Conservation (phyloP, 2,329 filamentous ascomycete genomes). For the Colletotrichum caudatum region DNA sequence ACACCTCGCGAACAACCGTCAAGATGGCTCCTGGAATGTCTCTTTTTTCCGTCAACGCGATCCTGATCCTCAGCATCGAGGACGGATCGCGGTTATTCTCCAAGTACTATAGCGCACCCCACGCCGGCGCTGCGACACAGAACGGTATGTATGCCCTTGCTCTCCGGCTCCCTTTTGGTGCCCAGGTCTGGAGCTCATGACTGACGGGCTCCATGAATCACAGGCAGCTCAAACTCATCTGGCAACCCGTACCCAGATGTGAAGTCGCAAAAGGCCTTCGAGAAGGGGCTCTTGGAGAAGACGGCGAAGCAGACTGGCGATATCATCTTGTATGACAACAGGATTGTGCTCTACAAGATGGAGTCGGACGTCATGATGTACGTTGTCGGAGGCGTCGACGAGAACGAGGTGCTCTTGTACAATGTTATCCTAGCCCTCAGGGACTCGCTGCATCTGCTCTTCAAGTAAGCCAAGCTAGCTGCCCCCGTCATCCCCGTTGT, state of each 20-base stretch:
- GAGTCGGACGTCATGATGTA: constrained; percentile 98
- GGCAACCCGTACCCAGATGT: constrained; percentile 85
- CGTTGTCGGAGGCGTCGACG: constrained; percentile 88
- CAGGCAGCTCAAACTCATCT: constrained; percentile 47
- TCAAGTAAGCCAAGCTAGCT: constrained; percentile 81
- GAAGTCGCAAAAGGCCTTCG: constrained; percentile 95
- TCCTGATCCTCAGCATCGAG: constrained; percentile 84
- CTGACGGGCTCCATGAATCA: constrained; percentile 2
- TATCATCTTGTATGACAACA: constrained; percentile 97
- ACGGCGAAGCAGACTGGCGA: constrained; percentile 95
- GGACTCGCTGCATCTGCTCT: constrained; percentile 88
- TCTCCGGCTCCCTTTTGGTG: constrained; percentile 25
- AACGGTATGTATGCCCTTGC: constrained; percentile 43
- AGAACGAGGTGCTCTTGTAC: constrained; percentile 97
- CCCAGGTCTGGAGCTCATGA: constrained; percentile 12
- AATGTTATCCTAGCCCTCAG: constrained; percentile 92
- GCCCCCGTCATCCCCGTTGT: background rate
- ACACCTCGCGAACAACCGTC: constrained; percentile 39
- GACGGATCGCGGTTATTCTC: constrained; percentile 92
- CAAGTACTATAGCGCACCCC: constrained; percentile 78
- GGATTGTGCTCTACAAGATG: constrained; percentile 96
- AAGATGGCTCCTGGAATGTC: constrained; percentile 80
- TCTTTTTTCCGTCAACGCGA: constrained; percentile 80
- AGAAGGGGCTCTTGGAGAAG: constrained; percentile 95
- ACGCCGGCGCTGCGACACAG: constrained; percentile 48